These are phyloP conservation scores for Cornus florida DNA, from an alignment of 148 eudicot species.

Conservation along the genomic window DNA sequence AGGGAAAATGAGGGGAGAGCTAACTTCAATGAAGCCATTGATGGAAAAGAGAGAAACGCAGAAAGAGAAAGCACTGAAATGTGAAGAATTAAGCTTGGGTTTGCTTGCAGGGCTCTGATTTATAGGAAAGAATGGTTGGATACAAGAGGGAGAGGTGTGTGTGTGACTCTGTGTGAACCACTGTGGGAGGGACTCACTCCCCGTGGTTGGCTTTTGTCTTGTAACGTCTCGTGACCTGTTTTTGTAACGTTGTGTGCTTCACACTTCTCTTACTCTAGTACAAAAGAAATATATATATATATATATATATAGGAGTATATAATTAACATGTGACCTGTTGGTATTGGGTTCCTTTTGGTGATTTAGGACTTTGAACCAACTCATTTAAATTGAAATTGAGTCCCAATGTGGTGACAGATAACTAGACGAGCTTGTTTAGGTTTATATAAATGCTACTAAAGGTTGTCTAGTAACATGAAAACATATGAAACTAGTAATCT, in stretches of 20 bases:
- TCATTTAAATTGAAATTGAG: not conserved
- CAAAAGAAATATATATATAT: no score
- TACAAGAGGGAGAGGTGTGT: slow-evolving; percentile 6
- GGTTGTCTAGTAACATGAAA: no score
- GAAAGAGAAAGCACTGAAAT: not conserved
- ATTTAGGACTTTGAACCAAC: not conserved
- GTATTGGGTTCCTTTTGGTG: not conserved
- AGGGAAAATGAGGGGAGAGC: slow-evolving; percentile 5
- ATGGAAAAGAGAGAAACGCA: not conserved
- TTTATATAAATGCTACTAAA: no score
- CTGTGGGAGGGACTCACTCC: not conserved
- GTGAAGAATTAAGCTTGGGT: slow-evolving; percentile 15
- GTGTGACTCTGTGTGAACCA: not conserved
- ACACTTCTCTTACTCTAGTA: not conserved
- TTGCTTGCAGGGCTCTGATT: slow-evolving; percentile 17
- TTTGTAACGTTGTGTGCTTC: not conserved
- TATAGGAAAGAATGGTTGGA: slow-evolving; percentile 19
- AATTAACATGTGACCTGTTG: not conserved
- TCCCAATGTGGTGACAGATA: not conserved
- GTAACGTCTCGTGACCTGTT: slow-evolving; percentile 8
- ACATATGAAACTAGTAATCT: no score
- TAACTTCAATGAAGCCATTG: slow-evolving; percentile 29
- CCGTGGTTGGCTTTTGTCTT: slow-evolving; percentile 6
- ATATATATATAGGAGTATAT: no score
- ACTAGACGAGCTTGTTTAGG: no score